Evolutionary conservation across 768 basidiomycete species (phyloP).

Genomic region (Kwoniella dejecticola): DNA sequence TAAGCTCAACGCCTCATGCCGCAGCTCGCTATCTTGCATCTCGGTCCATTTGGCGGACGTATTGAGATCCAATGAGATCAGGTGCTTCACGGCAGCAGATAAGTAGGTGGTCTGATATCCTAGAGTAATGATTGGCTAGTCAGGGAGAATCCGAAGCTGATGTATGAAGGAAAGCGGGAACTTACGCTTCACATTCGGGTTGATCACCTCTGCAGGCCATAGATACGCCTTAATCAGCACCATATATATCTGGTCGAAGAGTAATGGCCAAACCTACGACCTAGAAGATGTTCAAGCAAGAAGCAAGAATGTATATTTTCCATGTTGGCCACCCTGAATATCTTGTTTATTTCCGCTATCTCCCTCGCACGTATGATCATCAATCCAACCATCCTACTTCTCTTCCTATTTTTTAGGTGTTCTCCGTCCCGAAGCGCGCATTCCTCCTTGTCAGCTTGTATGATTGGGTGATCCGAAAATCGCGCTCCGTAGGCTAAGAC

Average conservation of each 20-base stretch:
- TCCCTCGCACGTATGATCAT: constrained; percentile 79
- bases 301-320: constrained; percentile 82
- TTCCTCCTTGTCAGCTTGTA: constrained; percentile 73
- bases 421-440: constrained; percentile 26
- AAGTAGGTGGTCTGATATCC: constrained; percentile 50
- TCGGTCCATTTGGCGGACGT: constrained; percentile 27
- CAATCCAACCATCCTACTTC: constrained; percentile 75
- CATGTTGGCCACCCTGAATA: constrained; percentile 73
- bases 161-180: too few relatives aligned
- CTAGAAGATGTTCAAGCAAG: constrained; percentile 80
- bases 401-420: constrained; percentile 54
- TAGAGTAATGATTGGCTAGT: too few relatives aligned
- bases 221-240: not conserved
- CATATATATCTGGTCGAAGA: not conserved
- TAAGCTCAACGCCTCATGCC: constrained; percentile 61
- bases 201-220: not conserved
- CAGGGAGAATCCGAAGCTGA: too few relatives aligned
- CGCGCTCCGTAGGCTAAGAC: constrained; percentile 90
- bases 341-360: constrained; percentile 81
- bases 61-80: constrained; percentile 39
- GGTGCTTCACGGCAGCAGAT: constrained; percentile 19
- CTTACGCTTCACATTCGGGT: not conserved
- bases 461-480: constrained; percentile 85
- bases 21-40: constrained; percentile 32
- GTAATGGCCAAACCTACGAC: constrained; percentile 65